Conservation (phyloP, 768 basidiomycete genomes). For the Trametes cinnabarina region DNA sequence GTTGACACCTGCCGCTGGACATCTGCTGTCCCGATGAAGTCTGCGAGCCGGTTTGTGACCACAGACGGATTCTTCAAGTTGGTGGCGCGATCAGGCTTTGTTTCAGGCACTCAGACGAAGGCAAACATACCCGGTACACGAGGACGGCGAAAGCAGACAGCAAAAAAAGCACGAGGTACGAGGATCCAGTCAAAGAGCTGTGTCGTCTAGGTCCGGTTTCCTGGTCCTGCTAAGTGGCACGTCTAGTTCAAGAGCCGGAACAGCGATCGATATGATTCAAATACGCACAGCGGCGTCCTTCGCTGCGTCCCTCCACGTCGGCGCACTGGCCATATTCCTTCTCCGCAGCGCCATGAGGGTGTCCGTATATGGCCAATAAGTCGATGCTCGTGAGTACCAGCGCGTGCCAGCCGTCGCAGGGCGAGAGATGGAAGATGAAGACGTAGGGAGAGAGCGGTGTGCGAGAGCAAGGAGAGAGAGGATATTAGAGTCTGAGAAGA, state of each 20-base stretch:
- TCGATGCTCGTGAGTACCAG: neutral
- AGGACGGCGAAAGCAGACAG: constrained; percentile 8
- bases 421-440: neutral
- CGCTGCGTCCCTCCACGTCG: neutral
- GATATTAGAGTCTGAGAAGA: neutral
- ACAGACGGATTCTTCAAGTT: constrained; percentile 16
- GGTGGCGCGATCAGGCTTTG: neutral
- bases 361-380: neutral
- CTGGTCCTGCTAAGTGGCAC: neutral
- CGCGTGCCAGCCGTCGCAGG: constrained; percentile 13
- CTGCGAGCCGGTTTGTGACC: constrained; percentile 3
- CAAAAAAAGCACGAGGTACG: constrained; percentile 14
- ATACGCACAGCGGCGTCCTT: constrained; percentile 1
- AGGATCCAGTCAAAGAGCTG: neutral
- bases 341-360: constrained; percentile 8
- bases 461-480: neutral
- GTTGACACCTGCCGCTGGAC: neutral
- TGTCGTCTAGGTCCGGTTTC: neutral
- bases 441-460: neutral
- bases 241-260: too few relatives aligned
- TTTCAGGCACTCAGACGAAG: neutral
- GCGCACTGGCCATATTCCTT: neutral
- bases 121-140: constrained; percentile 15
- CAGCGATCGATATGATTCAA: neutral
- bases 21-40: constrained; percentile 22